Base-by-base conservation (phyloP, 1,284 basidiomycete species). In the Marasmius sp. region DNA sequence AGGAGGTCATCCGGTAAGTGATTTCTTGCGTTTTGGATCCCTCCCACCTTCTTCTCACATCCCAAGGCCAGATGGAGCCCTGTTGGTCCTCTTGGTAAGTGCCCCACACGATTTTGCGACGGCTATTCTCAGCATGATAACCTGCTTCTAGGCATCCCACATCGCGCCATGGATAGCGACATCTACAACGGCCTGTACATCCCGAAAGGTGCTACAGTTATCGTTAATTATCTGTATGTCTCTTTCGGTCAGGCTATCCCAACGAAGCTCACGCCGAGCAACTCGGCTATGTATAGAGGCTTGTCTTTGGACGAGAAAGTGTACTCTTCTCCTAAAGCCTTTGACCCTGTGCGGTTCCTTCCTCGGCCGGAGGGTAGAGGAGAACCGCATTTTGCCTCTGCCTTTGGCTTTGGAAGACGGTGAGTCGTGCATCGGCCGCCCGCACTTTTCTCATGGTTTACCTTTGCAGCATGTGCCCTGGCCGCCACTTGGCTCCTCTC, bases 391-490 rank as follows among this genome's bases (percentile, higher is more conserved):
- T 53, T 53, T 43, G 6, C 33, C 0, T 18, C 45, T n/a, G 27
- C 27, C 27, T 61, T 27, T 39, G 59, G 59, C 16, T 60, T 55
- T 47, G 59, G 59, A 27, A 33, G 59, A 47, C 47, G 59, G 59
- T 56, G 20, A 22, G 49, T 54, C 33, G 6, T 20, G 27, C 5
- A 16, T 11, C 10, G 14, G 34, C 9, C 34, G 14, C 50, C 8
- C 3, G 14, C 3, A 4, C 34, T n/a, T n/a, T 14, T 33, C 34
- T 33, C 48, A 33, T 27, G 27, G 27, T 27, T 27, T 27, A 2
- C 27, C 27, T 38, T n/a, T 10, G 33, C 8, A 54, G 52, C 4
- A 54, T 54, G 16, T 54, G 52, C n/a, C 33, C 37, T 36, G 52
- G 52, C 14, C 52, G 37, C 6, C 52, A 54, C 18, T 54, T 38